Evolutionary conservation across 805 yeast species (phyloP).

Genomic region (Saccharomycopsis fodiens): DNA sequence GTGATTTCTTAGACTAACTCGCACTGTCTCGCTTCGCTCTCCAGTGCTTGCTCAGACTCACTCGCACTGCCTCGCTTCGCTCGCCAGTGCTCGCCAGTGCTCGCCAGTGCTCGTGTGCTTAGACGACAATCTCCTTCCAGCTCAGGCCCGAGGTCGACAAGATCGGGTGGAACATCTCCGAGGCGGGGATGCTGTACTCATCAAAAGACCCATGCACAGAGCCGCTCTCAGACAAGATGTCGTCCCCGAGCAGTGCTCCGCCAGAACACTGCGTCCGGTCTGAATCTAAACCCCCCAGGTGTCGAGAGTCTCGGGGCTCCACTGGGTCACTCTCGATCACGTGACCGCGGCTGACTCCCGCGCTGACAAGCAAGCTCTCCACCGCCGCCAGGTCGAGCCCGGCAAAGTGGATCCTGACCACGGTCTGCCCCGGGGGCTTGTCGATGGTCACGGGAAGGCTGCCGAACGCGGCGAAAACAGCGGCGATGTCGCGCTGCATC

Average conservation of each 20-base stretch:
- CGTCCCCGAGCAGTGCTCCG: too few species aligned
- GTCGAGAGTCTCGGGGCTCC: neutral
- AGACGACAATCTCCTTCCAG: neutral
- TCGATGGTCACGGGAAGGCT: slow-evolving; percentile 47
- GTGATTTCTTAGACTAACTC: too few species aligned
- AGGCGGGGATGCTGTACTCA: too few species aligned
- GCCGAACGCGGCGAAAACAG: slow-evolving; percentile 49
- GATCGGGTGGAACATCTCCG: slow-evolving; percentile 8
- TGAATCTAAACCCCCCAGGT: too few species aligned
- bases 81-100: too few species aligned
- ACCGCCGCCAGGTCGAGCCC: slow-evolving; percentile 56
- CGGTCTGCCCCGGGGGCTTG: neutral
- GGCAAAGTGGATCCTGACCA: slow-evolving; percentile 58
- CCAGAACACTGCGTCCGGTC: too few species aligned
- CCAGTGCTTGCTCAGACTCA: too few species aligned
- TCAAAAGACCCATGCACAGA: too few species aligned
- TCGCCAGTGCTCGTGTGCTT: too few species aligned
- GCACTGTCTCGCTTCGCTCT: too few species aligned
- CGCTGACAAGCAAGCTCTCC: slow-evolving; percentile 48
- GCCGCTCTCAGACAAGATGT: too few species aligned
- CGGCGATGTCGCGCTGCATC: slow-evolving; percentile 35
- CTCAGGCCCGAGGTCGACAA: slow-evolving; percentile 5
- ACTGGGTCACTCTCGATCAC: slow-evolving; percentile 30
- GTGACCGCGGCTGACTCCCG: slow-evolving; percentile 51
- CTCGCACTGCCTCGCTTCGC: too few species aligned